These are phyloP conservation scores for Amphicarpaea edgeworthii DNA, from an alignment of 306 rosid genomes.

Conservation along the genomic window DNA sequence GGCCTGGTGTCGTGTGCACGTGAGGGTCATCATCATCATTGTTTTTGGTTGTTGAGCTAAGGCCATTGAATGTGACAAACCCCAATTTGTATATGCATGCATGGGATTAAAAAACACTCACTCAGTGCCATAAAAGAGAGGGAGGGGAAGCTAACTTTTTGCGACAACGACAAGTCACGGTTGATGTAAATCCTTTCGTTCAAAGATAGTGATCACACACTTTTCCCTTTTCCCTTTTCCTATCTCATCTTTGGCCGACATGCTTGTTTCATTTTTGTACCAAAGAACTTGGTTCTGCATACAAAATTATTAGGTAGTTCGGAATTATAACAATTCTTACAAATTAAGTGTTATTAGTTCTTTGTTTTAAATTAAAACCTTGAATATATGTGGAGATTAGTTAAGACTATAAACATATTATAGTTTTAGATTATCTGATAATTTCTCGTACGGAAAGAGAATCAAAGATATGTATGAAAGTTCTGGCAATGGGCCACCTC, in stretches of 20 bases:
- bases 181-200: slow-evolving; percentile 28
- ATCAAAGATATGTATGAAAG: too few species aligned
- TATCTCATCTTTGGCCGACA: slow-evolving; percentile 38
- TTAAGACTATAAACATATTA: too few species aligned
- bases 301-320: too few species aligned
- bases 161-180: slow-evolving; percentile 36
- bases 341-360: too few species aligned
- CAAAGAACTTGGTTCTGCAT: not conserved
- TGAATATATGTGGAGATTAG: too few species aligned
- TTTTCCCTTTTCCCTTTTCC: not conserved
- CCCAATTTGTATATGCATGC: slow-evolving; percentile 44
- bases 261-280: slow-evolving; percentile 8
- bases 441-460: too few species aligned
- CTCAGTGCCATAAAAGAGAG: slow-evolving; percentile 18
- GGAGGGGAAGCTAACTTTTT: not conserved
- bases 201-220: not conserved
- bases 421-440: too few species aligned
- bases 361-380: too few species aligned
- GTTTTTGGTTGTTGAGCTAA: slow-evolving; percentile 35
- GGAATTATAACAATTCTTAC: too few species aligned
- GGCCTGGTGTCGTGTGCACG: slow-evolving; percentile 40
- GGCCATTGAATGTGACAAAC: slow-evolving; percentile 46
- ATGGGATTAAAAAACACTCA: slow-evolving; percentile 15
- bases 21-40: slow-evolving; percentile 52
- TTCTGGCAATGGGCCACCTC: slow-evolving; percentile 44